Percentiles rank a stretch among this genome's conserved stretches.
Conservation (phyloP, 2,329 filamentous ascomycete genomes). For the Fusarium guadeloupense region DNA sequence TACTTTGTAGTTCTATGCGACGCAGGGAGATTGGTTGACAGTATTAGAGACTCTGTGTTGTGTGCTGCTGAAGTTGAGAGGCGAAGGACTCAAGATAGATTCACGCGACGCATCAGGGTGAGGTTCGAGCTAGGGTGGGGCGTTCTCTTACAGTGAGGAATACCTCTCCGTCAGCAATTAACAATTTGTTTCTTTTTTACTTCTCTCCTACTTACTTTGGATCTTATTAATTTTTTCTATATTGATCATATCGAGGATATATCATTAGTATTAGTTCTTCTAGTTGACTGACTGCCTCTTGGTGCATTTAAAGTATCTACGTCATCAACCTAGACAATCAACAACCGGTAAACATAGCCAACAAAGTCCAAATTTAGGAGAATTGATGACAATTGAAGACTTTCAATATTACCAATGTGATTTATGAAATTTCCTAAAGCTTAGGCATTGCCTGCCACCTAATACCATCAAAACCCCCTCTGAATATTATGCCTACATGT, state of each 20-base stretch:
- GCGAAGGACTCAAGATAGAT: conserved; percentile 13
- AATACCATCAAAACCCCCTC: not conserved
- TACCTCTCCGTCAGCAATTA: not conserved
- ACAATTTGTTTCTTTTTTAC: not conserved
- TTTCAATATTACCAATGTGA: no score
- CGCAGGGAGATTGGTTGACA: not conserved
- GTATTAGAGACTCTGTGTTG: no score
- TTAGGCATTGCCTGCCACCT: not conserved
- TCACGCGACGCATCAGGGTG: conserved; percentile 19
- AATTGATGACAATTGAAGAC: no score
- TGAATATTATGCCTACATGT: no score
- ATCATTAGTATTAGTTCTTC: no score
- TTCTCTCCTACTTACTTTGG: not conserved
- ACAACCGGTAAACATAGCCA: no score
- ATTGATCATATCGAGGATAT: no score
- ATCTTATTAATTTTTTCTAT: no score
- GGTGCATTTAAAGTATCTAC: not conserved
- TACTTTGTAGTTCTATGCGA: not conserved
- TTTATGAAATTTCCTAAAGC: not conserved
- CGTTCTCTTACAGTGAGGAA: conserved; percentile 2
- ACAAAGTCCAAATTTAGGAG: no score
- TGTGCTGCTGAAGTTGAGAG: not conserved
- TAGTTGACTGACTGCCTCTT: not conserved
- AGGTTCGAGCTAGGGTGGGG: conserved; percentile 25
- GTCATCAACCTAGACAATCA: conserved; percentile 5